Evolutionary conservation across 331 rosid genomes (phyloP), one percentile per base, ranked within the genome.

Genomic region (Cydonia oblonga): DNA sequence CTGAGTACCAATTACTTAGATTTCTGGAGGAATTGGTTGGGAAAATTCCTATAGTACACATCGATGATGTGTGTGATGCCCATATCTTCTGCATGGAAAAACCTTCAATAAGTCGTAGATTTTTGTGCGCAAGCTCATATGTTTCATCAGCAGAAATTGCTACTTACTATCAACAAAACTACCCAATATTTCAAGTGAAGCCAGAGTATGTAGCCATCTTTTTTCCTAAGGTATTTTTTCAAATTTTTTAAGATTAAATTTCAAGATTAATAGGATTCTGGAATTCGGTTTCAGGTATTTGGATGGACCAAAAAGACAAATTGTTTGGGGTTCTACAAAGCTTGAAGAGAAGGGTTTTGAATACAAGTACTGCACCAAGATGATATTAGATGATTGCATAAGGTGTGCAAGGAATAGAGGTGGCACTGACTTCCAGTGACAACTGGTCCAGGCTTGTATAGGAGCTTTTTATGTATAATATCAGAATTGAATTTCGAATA

Each of bases 31-130:
- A 80, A 26, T 51, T 86, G 54, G 8, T 70, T 25, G 91, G 91
- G 3, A 85, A 84, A 77, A 30, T 90, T 58, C 86, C 87, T 9
- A 56, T 86, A 8, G 78, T 85, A 2, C 93, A 88, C 71, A 19
- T 86, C 61, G 81, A 90, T 25, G 93, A 88, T 19, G 86, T 80
- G 5, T 86, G 96, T 59, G 91, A 81, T 6, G 93, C 96, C 9
- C 93, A 76, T 77, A 80, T 88, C 40, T 86, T 90, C 74, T 83
- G 90, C 81, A 83, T 86, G 83, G 87, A 86, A 38, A 86, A 74
- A 38, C 29, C 78, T 68, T 81, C 90, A 2, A 52, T 85, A 10
- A 68, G 44, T 51, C 90, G 92, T 6, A 85, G 93, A 69, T 80
- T 83, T 80, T 44, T 88, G 44, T 80, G 85, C 35, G 81, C 90